Evolutionary conservation across 148 eudicot species (phyloP).

Genomic region (Cornus suecica): DNA sequence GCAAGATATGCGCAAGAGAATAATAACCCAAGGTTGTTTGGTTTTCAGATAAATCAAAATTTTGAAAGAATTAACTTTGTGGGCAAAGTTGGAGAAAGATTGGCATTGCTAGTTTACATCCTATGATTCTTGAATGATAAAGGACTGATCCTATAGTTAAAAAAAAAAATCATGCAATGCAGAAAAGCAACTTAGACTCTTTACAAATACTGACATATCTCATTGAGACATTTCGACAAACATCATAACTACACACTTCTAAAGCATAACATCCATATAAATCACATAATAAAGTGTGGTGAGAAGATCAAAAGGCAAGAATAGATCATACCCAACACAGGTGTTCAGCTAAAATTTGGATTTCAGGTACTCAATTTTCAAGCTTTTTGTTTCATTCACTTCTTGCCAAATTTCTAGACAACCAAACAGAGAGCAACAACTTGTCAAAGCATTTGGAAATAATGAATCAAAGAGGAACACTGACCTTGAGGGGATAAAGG

Average conservation of each 20-base stretch:
- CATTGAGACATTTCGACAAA: neutral
- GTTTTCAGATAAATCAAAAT: no score
- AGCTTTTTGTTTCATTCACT: neutral
- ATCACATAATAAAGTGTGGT: neutral
- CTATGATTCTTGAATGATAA: neutral
- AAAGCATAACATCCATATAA: neutral
- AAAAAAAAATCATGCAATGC: neutral
- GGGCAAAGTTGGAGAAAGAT: neutral
- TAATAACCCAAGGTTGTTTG: no score
- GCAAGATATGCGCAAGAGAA: no score
- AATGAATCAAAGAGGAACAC: no score
- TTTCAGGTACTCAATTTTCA: neutral
- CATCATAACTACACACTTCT: neutral
- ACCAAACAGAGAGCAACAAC: neutral
- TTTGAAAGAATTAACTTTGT: no score
- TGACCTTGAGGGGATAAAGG: no score
- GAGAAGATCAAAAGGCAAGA: neutral
- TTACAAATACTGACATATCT: neutral
- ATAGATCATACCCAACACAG: neutral
- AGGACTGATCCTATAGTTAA: neutral
- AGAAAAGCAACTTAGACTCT: neutral
- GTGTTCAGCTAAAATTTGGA: neutral
- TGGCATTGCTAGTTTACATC: neutral
- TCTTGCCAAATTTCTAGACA: neutral
- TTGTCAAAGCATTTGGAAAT: neutral